Base-by-base conservation (phyloP, 2,329 filamentous ascomycete species). In the Akanthomyces lecanii region DNA sequence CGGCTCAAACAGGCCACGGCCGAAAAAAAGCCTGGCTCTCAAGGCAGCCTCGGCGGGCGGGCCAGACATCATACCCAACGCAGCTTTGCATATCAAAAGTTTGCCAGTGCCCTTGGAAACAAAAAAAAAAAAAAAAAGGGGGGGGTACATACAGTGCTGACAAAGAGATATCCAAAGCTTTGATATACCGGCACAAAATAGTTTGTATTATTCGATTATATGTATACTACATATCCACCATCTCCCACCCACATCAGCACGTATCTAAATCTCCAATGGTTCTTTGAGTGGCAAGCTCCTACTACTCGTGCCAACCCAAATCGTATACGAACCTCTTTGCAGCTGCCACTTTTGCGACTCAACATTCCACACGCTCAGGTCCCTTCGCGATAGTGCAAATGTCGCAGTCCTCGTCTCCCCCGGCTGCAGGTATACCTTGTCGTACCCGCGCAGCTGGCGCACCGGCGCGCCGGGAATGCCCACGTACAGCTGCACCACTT, bases 361-460 rank as follows among this genome's bases (percentile, higher is more conserved):
- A 5, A 82, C 79, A 69, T 89, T 85, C 88, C 88, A 90, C 30
- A 85, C 78, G 71, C 86, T 89, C 55, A 90, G 69, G 69, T 90
- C 88, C 64, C 86, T 81, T 47, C 88, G 78, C 21, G 80, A 88
- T 45, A 90, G 70, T 30, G 76, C 70, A 62, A 90, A 83, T 0
- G 68, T 72, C 0, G 87, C 74, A 0, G 74, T 78, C 18, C 74
- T 73, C 21, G 73, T 78, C 63, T 79, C 71, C 0, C 79, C 79
- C 0, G 78, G 75, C 16, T 77, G 74, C 51, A 89, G 66, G 18
- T 75, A 76, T 0, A 81, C 76, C 76, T 90, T 90, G 59, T 84
- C 83, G 42, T 90, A 90, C 7, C 88, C 87, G 8, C 87, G 78
- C n/a, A 90, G 77, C 71, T 89, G 86, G 47, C 80, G 76, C 0